Base-by-base conservation (phyloP, 2,329 filamentous ascomycete genomes). In the Phymatotrichopsis omnivora region DNA sequence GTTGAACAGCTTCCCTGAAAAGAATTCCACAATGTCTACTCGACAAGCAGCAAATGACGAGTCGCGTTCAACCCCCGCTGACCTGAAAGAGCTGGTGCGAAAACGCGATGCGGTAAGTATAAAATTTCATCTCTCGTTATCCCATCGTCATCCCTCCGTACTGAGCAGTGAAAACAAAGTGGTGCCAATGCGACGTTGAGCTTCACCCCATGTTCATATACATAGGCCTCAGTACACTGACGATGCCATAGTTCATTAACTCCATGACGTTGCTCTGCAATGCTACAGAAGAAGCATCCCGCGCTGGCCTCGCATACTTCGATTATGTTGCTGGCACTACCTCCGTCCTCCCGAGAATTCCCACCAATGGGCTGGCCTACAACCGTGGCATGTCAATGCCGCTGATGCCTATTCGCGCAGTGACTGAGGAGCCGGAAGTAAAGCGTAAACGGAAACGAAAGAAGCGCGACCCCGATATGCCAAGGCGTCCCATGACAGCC, bases 401-500 rank as follows among this genome's bases (percentile, higher is more conserved):
- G 20, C n/a, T n/a, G n/a, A n/a, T n/a, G n/a, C n/a, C 33, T 17
- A 22, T 19, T 12, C 38, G 48, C 17, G 49, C 45, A 28, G 12
- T 43, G 30, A 52, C 42, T 3, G 51, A 55, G 39, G 47, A 53
- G 14, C 51, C 44, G 8, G 52, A 51, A 10, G 82, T 85, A 74
- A 86, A 86, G 73, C 86, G 91, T 73, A 80, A 83, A 65, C 89
- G 91, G 74, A 87, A 87, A 72, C 76, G 80, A 51, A 56, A 57
- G 27, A 50, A 53, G 22, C 57, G 83, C 60, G 89, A 96, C 63
- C 87, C 87, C 57, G 93, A 94, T 64, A 87, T 87, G 5, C 89
- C 89, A 49, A 96, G 95, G 75, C 79, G 87, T 39, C 87, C 89
- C 7, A 66, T 95, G 61, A 96, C 89, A 5, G 86, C 89, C 2